These are phyloP conservation scores for Trichoderma endophyticum DNA, from an alignment of 2,329 filamentous ascomycete species.

Conservation along the genomic window DNA sequence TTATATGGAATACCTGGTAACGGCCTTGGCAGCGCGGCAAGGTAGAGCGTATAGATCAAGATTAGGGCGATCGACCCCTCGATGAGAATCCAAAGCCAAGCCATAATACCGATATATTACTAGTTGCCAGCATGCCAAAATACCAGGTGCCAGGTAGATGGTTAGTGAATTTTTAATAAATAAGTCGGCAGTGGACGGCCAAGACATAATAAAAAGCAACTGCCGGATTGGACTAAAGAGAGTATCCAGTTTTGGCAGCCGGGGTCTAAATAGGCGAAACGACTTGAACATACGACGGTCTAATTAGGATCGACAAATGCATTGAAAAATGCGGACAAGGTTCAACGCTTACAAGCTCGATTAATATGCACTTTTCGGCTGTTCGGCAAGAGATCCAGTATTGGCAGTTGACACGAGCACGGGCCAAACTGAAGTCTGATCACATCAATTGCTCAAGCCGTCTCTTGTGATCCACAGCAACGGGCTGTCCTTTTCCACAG, in stretches of 20 bases:
- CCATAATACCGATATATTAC: neutral
- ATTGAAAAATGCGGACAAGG: neutral
- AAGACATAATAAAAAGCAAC: neutral
- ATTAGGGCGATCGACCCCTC: neutral
- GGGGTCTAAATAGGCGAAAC: neutral
- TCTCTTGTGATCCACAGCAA: neutral
- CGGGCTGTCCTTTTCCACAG: neutral
- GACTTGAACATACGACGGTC: neutral
- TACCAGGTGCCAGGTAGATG: neutral
- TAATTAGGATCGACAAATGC: neutral
- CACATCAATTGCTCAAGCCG: neutral
- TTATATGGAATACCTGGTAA: conserved; percentile 31
- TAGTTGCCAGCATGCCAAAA: neutral
- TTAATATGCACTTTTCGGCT: neutral
- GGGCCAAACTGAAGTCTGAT: neutral
- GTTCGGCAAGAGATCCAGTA: neutral
- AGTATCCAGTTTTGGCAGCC: neutral
- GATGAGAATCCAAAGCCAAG: neutral
- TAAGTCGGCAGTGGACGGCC: neutral
- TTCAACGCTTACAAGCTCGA: neutral
- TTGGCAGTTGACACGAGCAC: neutral
- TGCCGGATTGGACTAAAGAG: neutral
- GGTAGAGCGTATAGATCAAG: conserved; percentile 13
- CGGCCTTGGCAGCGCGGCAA: conserved; percentile 22
- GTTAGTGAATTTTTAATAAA: neutral